Percentiles rank a stretch among this genome's conserved stretches.
Evolutionary conservation across 129 eudicot genomes (phyloP).

Genomic region (Ambrosia trifida): DNA sequence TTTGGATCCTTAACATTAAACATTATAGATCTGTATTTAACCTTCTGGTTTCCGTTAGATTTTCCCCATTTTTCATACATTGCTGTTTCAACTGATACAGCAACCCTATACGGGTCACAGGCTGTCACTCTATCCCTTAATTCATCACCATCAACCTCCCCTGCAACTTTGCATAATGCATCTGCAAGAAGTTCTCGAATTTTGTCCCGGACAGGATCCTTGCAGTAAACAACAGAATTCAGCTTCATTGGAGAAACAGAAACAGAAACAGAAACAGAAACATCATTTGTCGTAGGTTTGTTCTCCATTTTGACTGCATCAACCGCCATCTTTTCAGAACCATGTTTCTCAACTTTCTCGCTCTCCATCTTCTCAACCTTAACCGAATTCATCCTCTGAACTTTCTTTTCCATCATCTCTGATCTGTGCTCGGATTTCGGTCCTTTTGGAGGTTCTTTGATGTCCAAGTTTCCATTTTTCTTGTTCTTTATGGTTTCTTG

Average conservation of each 20-base stretch:
- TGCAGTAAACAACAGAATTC: constrained; percentile 52
- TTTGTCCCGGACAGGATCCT: constrained; percentile 65
- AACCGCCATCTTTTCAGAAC: constrained; percentile 32
- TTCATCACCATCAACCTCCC: constrained; percentile 60
- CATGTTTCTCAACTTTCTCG: constrained; percentile 39
- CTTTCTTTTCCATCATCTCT: constrained; percentile 23
- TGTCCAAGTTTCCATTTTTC: constrained; percentile 46
- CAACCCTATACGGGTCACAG: constrained; percentile 70
- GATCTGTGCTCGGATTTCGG: constrained; percentile 34
- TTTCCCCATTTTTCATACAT: constrained; percentile 86
- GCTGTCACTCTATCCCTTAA: constrained; percentile 41
- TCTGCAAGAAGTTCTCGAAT: constrained; percentile 75
- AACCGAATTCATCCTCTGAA: constrained; percentile 31
- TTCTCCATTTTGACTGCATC: constrained; percentile 42
- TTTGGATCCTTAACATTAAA: constrained; percentile 74
- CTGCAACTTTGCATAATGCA: constrained; percentile 63
- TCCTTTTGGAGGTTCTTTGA: constrained; percentile 27
- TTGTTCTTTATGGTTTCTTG: constrained; percentile 59
- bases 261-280: constrained; percentile 14
- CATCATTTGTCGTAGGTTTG: constrained; percentile 13
- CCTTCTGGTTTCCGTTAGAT: constrained; percentile 64
- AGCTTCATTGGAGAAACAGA: constrained; percentile 53
- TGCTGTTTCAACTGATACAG: constrained; percentile 71
- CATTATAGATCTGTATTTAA: constrained; percentile 69
- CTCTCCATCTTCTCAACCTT: constrained; percentile 43